Evolutionary conservation across 2,329 filamentous ascomycete species (phyloP), one percentile per base, ranked within the genome.

Genomic region (Colletotrichum trifolii): DNA sequence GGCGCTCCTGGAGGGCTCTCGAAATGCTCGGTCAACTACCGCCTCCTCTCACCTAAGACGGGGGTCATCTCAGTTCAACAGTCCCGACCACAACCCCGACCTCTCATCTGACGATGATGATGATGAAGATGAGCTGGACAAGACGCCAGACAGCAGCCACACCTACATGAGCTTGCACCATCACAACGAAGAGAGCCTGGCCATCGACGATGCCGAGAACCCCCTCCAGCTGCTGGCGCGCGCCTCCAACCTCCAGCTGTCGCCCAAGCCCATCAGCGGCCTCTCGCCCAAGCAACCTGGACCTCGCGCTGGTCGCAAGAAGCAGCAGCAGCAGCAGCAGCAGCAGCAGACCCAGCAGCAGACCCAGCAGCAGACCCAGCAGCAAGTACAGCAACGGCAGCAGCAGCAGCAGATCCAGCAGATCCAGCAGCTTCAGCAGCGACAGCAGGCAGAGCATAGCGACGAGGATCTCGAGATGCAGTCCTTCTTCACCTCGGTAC

Each of bases 121-220:
- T 49, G 75, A 75, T 6, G 74, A 75, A 13, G 74, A 75, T 34
- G 74, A 74, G 5, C 70, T 73, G 10, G 72, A 73, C 9, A 73
- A 76, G 54, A 74, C 68, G 8, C 69, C 63, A 17, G 63, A 68
- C 54, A 69, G 60, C 60, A 66, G 25, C 25, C 25, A 65, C 40
- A 40, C 57, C 10, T 69, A 63, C 61, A 73, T 73, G 64, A 60
- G 60, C n/a, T 25, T 66, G 54, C 72, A 71, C 49, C 68, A 63
- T 35, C 66, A 56, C 8, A 60, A 71, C 1, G 81, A 84, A 42
- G 86, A 88, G 58, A 84, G 79, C 53, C 81, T 91, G 38, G 83
- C 87, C 11, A 79, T 91, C 34, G 90, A 93, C 69, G 91, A 92
- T 73, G 90, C 90, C 4, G 90, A 93, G 71, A 93, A 93, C 66